These are phyloP conservation scores for Hygrocybe punicea DNA, from an alignment of 768 basidiomycete genomes.

Conservation along the genomic window DNA sequence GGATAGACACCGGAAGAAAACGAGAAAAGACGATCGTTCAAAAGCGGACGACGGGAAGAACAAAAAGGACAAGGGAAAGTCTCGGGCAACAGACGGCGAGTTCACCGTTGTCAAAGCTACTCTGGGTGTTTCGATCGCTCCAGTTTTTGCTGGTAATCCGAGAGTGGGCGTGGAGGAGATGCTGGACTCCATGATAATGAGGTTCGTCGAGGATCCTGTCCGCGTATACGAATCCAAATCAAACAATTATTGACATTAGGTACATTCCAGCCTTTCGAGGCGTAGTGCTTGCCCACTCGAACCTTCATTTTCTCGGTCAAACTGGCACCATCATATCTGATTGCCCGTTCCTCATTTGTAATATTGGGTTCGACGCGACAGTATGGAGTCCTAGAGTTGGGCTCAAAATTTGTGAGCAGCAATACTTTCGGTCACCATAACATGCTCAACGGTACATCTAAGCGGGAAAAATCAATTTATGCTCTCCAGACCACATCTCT, in stretches of 20 bases:
- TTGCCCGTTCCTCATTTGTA: slow-evolving; percentile 79
- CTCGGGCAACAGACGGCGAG: slow-evolving; percentile 40
- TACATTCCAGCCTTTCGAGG: slow-evolving; percentile 85
- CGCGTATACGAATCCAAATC: not conserved
- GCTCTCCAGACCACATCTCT: slow-evolving; percentile 88
- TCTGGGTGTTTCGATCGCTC: slow-evolving; percentile 72
- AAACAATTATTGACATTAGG: slow-evolving; percentile 42
- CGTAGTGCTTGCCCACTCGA: slow-evolving; percentile 83
- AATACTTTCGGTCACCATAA: not conserved
- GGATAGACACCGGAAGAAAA: slow-evolving; percentile 29
- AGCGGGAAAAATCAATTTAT: slow-evolving; percentile 87
- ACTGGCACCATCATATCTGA: slow-evolving; percentile 72
- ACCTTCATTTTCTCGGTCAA: slow-evolving; percentile 60
- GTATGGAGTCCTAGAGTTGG: slow-evolving; percentile 87
- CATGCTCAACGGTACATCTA: not conserved
- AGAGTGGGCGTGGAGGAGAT: slow-evolving; percentile 78
- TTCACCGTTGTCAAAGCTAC: slow-evolving; percentile 64
- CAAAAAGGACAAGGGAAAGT: slow-evolving; percentile 39
- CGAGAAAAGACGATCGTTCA: slow-evolving; percentile 30
- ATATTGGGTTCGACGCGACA: slow-evolving; percentile 75
- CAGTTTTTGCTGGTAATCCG: slow-evolving; percentile 74
- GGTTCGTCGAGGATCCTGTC: slow-evolving; percentile 46
- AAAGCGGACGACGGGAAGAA: slow-evolving; percentile 31
- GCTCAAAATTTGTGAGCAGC: slow-evolving; percentile 66
- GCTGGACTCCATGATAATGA: slow-evolving; percentile 93